These are phyloP conservation scores for Juncus inflexus DNA, from an alignment of 176 grass and related monocot genomes.

Conservation along the genomic window DNA sequence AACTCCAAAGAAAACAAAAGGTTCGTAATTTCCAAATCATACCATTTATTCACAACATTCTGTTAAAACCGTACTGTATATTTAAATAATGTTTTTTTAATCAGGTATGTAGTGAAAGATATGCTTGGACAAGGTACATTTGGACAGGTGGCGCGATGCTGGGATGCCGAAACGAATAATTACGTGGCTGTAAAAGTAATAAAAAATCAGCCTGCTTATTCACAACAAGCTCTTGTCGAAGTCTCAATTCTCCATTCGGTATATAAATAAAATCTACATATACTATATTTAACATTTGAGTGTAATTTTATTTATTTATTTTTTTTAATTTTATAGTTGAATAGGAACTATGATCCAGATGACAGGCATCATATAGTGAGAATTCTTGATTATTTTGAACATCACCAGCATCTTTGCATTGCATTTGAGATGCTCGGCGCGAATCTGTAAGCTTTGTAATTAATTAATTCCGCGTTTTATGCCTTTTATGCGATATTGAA, in stretches of 20 bases:
- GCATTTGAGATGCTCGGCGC: slow-evolving; percentile 96
- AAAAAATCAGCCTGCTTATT: slow-evolving; percentile 98
- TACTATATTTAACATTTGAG: slow-evolving; percentile 9
- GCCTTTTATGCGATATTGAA: neutral
- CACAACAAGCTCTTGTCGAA: slow-evolving; percentile 82
- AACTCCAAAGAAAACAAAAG: slow-evolving; percentile 55
- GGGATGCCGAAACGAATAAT: slow-evolving; percentile 62
- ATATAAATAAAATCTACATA: slow-evolving; percentile 16
- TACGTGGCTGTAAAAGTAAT: slow-evolving; percentile 96
- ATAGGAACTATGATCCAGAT: slow-evolving; percentile 87
- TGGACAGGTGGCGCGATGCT: slow-evolving; percentile 96
- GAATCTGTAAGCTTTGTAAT: slow-evolving; percentile 64
- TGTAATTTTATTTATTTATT: slow-evolving; percentile 1
- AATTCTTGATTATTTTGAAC: slow-evolving; percentile 91
- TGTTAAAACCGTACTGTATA: neutral
- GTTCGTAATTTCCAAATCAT: slow-evolving; percentile 43
- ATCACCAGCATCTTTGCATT: slow-evolving; percentile 89
- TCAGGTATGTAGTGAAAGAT: slow-evolving; percentile 87
- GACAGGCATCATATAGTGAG: slow-evolving; percentile 93
- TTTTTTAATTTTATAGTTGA: slow-evolving; percentile 60
- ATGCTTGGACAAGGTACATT: slow-evolving; percentile 99
- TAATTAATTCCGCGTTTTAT: too few relatives aligned
- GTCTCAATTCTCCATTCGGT: slow-evolving; percentile 85
- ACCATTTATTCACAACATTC: neutral
- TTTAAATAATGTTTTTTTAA: slow-evolving; percentile 13